These are phyloP conservation scores for Lagenaria siceraria DNA, from an alignment of 306 rosid genomes.

Conservation along the genomic window DNA sequence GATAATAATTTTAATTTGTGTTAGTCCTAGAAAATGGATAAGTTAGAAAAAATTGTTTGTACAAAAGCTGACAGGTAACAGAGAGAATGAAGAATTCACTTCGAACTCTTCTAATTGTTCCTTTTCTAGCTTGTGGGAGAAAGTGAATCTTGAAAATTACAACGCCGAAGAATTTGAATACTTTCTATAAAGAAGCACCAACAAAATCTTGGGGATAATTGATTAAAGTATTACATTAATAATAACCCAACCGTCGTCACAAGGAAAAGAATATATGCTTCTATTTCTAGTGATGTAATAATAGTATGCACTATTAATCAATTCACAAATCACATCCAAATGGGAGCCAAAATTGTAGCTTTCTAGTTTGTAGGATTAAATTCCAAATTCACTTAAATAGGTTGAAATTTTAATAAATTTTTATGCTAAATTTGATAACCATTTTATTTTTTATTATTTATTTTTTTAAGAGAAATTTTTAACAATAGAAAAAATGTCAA, in stretches of 20 bases:
- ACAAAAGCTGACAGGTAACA: background rate
- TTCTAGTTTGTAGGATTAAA: no score
- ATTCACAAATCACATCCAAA: background rate
- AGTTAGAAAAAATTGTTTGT: background rate
- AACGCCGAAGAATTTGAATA: background rate
- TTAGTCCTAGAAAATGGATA: background rate
- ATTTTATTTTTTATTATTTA: no score
- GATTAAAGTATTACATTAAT: background rate
- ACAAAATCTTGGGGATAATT: background rate
- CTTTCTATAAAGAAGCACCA: background rate
- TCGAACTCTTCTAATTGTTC: background rate
- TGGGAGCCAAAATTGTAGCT: background rate
- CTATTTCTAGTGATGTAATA: background rate
- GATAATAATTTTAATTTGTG: background rate
- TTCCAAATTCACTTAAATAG: no score
- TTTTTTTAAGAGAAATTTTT: no score
- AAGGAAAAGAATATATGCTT: background rate
- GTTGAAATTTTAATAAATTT: no score
- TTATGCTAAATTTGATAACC: no score
- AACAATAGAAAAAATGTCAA: no score
- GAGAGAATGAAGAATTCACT: background rate
- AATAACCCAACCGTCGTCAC: background rate
- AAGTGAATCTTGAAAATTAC: background rate
- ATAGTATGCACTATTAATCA: background rate
- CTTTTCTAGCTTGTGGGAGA: background rate